Evolutionary conservation across 257 asterid species (phyloP).

Genomic region (Lithospermum erythrorhizon): DNA sequence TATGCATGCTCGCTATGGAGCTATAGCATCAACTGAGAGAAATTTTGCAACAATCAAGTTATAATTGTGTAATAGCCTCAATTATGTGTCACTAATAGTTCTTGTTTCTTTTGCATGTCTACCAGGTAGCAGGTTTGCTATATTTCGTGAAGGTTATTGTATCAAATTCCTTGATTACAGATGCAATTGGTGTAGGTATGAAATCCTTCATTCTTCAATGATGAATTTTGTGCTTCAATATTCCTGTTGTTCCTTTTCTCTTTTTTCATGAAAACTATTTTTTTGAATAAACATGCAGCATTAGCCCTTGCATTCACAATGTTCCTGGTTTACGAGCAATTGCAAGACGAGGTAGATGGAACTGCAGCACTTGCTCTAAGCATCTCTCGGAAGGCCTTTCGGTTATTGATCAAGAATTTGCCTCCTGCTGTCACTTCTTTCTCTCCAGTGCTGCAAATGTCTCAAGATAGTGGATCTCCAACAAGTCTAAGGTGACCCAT

Average conservation of each 20-base stretch:
- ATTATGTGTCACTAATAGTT: not conserved
- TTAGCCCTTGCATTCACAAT: slow-evolving; percentile 48
- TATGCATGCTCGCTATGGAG: too few relatives aligned
- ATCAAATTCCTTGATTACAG: slow-evolving; percentile 32
- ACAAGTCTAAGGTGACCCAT: not conserved
- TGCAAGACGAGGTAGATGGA: slow-evolving; percentile 62
- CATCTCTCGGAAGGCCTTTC: slow-evolving; percentile 6
- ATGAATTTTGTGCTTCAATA: not conserved
- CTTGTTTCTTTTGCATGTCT: not conserved
- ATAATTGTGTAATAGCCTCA: not conserved
- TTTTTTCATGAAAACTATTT: not conserved
- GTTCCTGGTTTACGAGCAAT: slow-evolving; percentile 79
- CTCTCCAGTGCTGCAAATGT: slow-evolving; percentile 6
- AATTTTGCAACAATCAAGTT: not conserved
- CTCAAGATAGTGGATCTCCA: not conserved
- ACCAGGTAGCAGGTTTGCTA: slow-evolving; percentile 49
- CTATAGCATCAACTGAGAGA: too few relatives aligned
- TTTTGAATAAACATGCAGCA: slow-evolving; percentile 36
- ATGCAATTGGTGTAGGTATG: slow-evolving; percentile 62
- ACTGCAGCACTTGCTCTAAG: slow-evolving; percentile 9
- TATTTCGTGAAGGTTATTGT: slow-evolving; percentile 51
- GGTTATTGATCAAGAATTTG: slow-evolving; percentile 11
- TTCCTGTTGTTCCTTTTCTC: not conserved
- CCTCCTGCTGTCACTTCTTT: slow-evolving; percentile 11
- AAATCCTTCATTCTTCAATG: not conserved